Percentiles rank a stretch among this genome's conserved stretches.
Conservation (phyloP, 495 filamentous ascomycete species). For the Xylaria acuta region DNA sequence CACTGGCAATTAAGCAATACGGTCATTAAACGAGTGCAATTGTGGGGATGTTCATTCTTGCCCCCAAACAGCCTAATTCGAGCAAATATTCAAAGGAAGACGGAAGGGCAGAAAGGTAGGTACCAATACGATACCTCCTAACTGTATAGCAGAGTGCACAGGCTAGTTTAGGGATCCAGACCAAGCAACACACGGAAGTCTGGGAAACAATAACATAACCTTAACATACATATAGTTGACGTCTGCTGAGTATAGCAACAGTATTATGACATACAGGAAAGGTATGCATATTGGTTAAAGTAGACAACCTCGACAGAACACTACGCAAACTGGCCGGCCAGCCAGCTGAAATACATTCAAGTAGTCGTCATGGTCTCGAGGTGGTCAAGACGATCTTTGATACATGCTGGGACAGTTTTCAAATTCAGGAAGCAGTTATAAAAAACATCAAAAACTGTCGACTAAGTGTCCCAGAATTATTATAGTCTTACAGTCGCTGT, state of each 20-base stretch:
- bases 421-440: too few species aligned
- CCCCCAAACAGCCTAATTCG: not conserved
- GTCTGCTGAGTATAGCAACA: not conserved
- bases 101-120: not conserved
- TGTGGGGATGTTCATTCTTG: not conserved
- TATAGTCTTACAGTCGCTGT: too few species aligned
- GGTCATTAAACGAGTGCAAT: too few species aligned
- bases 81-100: not conserved
- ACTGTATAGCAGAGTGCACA: not conserved
- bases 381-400: not conserved
- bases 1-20: too few species aligned
- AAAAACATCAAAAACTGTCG: too few species aligned
- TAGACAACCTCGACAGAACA: not conserved
- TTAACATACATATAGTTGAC: not conserved
- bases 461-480: not conserved
- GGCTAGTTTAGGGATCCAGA: not conserved
- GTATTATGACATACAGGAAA: not conserved
- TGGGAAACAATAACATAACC: not conserved
- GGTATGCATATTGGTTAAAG: not conserved
- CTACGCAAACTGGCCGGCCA: not conserved
- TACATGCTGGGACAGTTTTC: not conserved
- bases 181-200: not conserved
- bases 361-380: not conserved
- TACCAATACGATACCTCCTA: not conserved
- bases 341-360: not conserved